phyloP scores from a whole-genome alignment of 495 filamentous ascomycete genomes.

The Penicillium silybi region DNA sequence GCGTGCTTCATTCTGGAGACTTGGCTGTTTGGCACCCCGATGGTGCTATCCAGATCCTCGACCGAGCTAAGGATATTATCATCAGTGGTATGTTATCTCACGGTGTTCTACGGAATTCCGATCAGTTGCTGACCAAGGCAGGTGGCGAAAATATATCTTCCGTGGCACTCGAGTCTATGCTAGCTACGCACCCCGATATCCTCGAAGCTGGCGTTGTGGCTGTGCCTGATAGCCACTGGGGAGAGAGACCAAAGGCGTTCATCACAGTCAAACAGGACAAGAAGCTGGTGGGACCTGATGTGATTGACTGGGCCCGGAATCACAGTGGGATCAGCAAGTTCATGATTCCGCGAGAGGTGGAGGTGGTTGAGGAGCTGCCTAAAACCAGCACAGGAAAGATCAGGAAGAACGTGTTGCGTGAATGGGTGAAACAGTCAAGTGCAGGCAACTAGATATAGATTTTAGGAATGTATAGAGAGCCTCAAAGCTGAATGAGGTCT shows the following conservation, averaged over 20 bases:
- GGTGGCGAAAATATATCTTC: slow-evolving; percentile 97
- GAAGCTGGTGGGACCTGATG: slow-evolving; percentile 58
- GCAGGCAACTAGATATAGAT: not conserved
- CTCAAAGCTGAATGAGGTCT: not conserved
- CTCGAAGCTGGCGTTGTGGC: slow-evolving; percentile 89
- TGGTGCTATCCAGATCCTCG: slow-evolving; percentile 85
- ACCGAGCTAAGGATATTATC: slow-evolving; percentile 95
- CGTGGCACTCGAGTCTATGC: slow-evolving; percentile 85
- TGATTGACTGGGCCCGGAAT: slow-evolving; percentile 83
- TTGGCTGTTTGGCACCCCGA: slow-evolving; percentile 89
- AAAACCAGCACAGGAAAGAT: slow-evolving; percentile 98
- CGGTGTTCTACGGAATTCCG: not conserved
- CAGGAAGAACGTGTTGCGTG: slow-evolving; percentile 87
- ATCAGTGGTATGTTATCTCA: slow-evolving; percentile 69
- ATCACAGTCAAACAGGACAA: slow-evolving; percentile 70
- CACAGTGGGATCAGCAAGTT: slow-evolving; percentile 80
- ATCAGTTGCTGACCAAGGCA: slow-evolving; percentile 26
- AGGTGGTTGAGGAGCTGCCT: slow-evolving; percentile 80
- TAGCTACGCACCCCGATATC: slow-evolving; percentile 83
- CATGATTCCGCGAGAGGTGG: slow-evolving; percentile 93
- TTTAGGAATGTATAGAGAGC: not conserved
- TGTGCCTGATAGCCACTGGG: slow-evolving; percentile 89
- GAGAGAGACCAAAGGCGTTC: slow-evolving; percentile 91
- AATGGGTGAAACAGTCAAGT: slow-evolving; percentile 66
- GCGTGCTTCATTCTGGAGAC: slow-evolving; percentile 84